These are phyloP conservation scores for Aspergillus steynii DNA, from an alignment of 495 filamentous ascomycete genomes.

Conservation along the genomic window DNA sequence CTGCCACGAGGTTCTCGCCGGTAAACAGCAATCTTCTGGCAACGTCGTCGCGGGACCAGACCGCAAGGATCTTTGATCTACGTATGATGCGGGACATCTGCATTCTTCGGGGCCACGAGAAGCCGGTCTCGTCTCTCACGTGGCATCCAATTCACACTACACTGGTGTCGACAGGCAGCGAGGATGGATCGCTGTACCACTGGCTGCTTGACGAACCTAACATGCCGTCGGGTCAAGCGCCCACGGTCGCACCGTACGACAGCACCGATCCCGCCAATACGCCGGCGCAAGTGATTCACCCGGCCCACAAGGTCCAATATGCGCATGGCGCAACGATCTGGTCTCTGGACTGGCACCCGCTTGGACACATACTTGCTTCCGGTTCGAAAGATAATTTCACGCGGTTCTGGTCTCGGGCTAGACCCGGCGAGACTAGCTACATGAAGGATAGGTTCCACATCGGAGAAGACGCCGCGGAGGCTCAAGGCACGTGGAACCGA, in stretches of 20 bases:
- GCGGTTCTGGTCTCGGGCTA: conserved; percentile 87
- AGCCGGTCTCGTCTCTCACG: conserved; percentile 86
- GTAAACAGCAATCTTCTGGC: conserved; percentile 81
- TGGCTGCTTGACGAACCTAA: conserved; percentile 93
- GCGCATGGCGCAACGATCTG: conserved; percentile 94
- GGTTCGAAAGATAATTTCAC: conserved; percentile 97
- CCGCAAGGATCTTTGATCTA: conserved; percentile 87
- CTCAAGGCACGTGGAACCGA: conserved; percentile 87
- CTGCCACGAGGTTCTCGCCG: conserved; percentile 82
- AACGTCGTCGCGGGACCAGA: conserved; percentile 89
- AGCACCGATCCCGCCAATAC: conserved; percentile 73
- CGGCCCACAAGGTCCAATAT: conserved; percentile 78
- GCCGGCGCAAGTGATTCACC: conserved; percentile 82
- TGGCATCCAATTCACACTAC: conserved; percentile 93
- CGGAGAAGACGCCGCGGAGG: conserved; percentile 88
- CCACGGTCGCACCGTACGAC: conserved; percentile 78
- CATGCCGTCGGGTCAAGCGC: conserved; percentile 64
- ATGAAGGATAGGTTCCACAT: conserved; percentile 92
- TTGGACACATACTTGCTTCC: conserved; percentile 96
- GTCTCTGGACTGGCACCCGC: conserved; percentile 95
- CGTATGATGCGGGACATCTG: conserved; percentile 98
- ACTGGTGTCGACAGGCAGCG: conserved; percentile 86
- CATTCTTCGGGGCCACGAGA: conserved; percentile 88
- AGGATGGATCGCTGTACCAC: conserved; percentile 85
- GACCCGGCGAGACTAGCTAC: conserved; percentile 81